Percentiles rank a stretch among this genome's conserved stretches.
These are phyloP conservation scores for Flaveria trinervia DNA, from an alignment of 129 eudicot species.

Conservation along the genomic window DNA sequence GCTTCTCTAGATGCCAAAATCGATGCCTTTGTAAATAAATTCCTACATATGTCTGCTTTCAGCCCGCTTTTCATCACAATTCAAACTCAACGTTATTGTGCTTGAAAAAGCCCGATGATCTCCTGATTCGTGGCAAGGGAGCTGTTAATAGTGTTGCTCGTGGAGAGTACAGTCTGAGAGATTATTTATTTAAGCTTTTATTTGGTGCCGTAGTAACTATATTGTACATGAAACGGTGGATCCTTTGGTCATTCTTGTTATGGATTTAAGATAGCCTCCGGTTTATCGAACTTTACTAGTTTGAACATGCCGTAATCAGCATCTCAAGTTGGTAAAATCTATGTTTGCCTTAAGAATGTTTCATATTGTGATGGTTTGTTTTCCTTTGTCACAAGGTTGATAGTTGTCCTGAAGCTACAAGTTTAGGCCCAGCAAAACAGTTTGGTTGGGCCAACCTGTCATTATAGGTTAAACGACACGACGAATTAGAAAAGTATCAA, in stretches of 20 bases:
- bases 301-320: not conserved
- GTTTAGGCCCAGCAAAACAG: not conserved
- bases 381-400: not conserved
- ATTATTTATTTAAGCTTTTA: constrained; percentile 26
- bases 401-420: not conserved
- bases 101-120: constrained; percentile 24
- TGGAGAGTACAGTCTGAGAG: constrained; percentile 24
- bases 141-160: constrained; percentile 33
- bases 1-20: constrained; percentile 52
- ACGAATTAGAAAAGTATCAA: too few species aligned
- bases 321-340: not conserved
- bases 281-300: not conserved
- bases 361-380: not conserved
- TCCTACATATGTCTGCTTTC: constrained; percentile 24
- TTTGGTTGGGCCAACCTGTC: too few species aligned
- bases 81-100: constrained; percentile 23
- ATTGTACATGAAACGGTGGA: constrained; percentile 15
- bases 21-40: constrained; percentile 28
- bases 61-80: constrained; percentile 33
- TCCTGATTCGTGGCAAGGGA: constrained; percentile 33
- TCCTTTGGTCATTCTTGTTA: constrained; percentile 20
- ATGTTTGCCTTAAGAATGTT: not conserved
- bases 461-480: too few species aligned
- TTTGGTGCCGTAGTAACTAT: constrained; percentile 25
- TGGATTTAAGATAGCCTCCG: constrained; percentile 15